These are phyloP conservation scores for Fusarium sulawesiense DNA, from an alignment of 2,329 filamentous ascomycete species.

Conservation along the genomic window DNA sequence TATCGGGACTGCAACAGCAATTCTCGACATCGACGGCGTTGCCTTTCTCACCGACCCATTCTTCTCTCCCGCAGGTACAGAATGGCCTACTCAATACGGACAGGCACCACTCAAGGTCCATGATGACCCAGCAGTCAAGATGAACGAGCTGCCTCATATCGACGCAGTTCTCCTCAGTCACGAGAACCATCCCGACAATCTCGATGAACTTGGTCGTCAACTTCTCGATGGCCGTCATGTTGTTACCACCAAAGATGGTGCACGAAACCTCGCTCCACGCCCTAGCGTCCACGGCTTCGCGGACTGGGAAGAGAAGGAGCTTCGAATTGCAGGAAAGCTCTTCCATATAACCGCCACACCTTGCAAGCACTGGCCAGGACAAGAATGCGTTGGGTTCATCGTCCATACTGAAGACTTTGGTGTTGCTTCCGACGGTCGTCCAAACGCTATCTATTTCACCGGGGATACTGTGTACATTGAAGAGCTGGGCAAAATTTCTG, in stretches of 20 bases:
- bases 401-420: neutral
- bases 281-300: neutral
- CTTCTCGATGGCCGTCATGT: neutral
- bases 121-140: neutral
- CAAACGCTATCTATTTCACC: neutral
- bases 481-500: neutral
- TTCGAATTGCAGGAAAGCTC: neutral
- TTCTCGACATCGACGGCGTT: neutral
- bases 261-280: neutral
- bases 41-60: neutral
- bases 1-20: neutral
- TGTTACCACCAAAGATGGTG: neutral
- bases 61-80: neutral
- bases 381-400: conserved; percentile 5
- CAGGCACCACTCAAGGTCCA: neutral
- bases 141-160: neutral
- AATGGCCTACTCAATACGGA: neutral
- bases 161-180: conserved; percentile 11
- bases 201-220: neutral
- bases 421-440: neutral
- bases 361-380: neutral
- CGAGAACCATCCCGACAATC: conserved; percentile 11
- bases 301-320: neutral
- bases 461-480: neutral
- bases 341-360: neutral